Evolutionary conservation across 345 rosid species (phyloP), one percentile per base, ranked within the genome.

Genomic region (Citrus maxima): DNA sequence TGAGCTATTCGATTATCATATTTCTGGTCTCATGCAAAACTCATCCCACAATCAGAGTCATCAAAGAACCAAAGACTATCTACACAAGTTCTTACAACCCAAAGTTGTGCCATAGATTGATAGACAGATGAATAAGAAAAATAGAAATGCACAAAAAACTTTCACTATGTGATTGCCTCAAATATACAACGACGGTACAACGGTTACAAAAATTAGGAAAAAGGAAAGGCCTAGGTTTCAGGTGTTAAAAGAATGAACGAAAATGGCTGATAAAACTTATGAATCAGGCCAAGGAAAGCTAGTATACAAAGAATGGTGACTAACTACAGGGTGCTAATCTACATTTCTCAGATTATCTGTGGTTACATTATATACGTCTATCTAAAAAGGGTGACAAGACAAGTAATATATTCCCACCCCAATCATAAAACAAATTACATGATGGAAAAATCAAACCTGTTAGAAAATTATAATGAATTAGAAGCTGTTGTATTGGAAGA

Each of bases 131-230:
- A 9, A 65, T 8, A 65, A 10, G 16, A 35, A n/a, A 77, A 77
- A 77, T 32, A 3, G 14, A 70, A 70, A 55, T 56, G 74, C 78
- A 72, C 70, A 70, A 22, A 1, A 63, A 79, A 42, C 70, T 62
- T 83, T 82, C 73, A 61, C 84, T 71, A 80, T 73, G 67, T 42
- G 54, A 75, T 82, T 51, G 84, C 83, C 86, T 85, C 88, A 84
- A 84, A 85, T 89, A 85, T 89, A 91, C 95, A 93, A 73, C 63
- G 37, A 84, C 85, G 80, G 83, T 88, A 88, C 95, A 88, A 35
- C 63, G 27, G 67, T 74, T 83, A 81, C 83, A 77, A 85, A 65
- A 82, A 82, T 67, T 77, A 70, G 58, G 74, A 58, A 27, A 79
- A 77, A 16, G 16, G 42, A 27, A n/a, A 66, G 32, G 32, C 80